These are phyloP conservation scores for Myriosclerotinia scirpicola DNA, from an alignment of 2,329 filamentous ascomycete genomes.

Conservation along the genomic window DNA sequence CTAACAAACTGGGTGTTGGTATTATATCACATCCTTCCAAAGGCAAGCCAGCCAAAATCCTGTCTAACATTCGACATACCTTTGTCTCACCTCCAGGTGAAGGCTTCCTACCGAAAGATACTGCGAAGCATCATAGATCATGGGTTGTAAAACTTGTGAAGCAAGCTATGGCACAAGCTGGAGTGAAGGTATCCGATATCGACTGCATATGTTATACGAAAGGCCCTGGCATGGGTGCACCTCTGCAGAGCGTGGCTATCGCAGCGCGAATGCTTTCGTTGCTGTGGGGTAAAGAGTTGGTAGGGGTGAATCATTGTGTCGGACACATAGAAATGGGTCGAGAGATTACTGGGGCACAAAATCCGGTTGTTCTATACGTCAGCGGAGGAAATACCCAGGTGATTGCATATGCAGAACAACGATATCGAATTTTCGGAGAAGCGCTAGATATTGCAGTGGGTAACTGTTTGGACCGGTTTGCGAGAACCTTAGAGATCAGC, in stretches of 20 bases:
- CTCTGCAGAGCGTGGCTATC: conserved; percentile 81
- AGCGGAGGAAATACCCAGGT: conserved; percentile 96
- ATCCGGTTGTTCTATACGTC: conserved; percentile 95
- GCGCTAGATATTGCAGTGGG: conserved; percentile 96
- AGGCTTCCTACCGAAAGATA: conserved; percentile 96
- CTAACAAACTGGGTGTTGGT: conserved; percentile 96
- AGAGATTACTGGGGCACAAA: conserved; percentile 82
- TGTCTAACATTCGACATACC: conserved; percentile 93
- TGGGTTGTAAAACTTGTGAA: conserved; percentile 83
- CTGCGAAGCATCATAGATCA: conserved; percentile 83
- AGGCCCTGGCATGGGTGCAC: conserved; percentile 95
- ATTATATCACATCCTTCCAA: conserved; percentile 74
- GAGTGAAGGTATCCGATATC: conserved; percentile 62
- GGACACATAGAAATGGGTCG: conserved; percentile 99
- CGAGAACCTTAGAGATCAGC: conserved; percentile 82
- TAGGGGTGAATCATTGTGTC: conserved; percentile 97
- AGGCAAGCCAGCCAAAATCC: conserved; percentile 59
- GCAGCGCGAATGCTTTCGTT: conserved; percentile 78
- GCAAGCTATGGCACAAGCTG: conserved; percentile 71
- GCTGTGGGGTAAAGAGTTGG: conserved; percentile 83
- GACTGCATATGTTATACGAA: conserved; percentile 95
- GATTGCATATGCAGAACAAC: conserved; percentile 90
- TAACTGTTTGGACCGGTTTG: conserved; percentile 95
- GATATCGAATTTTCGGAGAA: conserved; percentile 97
- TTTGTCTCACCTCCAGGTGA: conserved; percentile 89